Percentiles rank a stretch among this genome's conserved stretches.
phyloP scores from a whole-genome alignment of 768 basidiomycete genomes.

The Boletus rex-veris region DNA sequence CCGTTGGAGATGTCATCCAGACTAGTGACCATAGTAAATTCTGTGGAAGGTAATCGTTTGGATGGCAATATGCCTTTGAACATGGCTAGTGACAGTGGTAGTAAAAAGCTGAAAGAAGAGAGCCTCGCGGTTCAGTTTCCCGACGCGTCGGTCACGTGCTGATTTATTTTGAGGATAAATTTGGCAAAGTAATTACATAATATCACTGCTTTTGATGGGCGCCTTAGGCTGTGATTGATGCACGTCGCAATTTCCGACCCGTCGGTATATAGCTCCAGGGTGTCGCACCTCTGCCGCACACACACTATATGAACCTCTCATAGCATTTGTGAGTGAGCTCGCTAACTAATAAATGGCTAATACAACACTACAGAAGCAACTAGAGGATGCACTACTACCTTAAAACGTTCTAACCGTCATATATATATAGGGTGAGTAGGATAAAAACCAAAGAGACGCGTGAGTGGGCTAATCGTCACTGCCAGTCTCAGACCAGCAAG shows the following conservation, averaged over 20 bases:
- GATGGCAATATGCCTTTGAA: conserved; percentile 78
- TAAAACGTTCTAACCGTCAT: conserved; percentile 1
- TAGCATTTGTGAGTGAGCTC: conserved; percentile 2
- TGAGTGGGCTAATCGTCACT: neutral
- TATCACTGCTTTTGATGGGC: conserved; percentile 12
- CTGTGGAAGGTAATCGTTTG: conserved; percentile 60
- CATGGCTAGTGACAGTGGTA: conserved; percentile 40
- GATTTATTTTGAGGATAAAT: conserved; percentile 25
- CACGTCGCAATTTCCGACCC: conserved; percentile 26
- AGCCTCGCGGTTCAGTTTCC: conserved; percentile 29
- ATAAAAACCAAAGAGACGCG: conserved; percentile 9
- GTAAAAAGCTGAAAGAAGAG: neutral
- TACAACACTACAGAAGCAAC: conserved; percentile 12
- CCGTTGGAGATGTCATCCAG: conserved; percentile 48
- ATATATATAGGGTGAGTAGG: conserved; percentile 16
- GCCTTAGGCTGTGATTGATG: conserved; percentile 14
- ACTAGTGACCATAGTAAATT: conserved; percentile 69
- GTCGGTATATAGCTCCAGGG: conserved; percentile 28
- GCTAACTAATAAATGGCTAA: conserved; percentile 6
- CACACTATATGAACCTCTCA: neutral
- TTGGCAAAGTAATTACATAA: conserved; percentile 16
- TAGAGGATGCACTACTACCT: conserved; percentile 15
- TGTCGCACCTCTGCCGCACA: neutral
- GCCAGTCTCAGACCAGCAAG: conserved; percentile 27
- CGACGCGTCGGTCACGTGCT: conserved; percentile 34